Conservation (phyloP, 2,329 filamentous ascomycete species). For the Aspergillus persii region DNA sequence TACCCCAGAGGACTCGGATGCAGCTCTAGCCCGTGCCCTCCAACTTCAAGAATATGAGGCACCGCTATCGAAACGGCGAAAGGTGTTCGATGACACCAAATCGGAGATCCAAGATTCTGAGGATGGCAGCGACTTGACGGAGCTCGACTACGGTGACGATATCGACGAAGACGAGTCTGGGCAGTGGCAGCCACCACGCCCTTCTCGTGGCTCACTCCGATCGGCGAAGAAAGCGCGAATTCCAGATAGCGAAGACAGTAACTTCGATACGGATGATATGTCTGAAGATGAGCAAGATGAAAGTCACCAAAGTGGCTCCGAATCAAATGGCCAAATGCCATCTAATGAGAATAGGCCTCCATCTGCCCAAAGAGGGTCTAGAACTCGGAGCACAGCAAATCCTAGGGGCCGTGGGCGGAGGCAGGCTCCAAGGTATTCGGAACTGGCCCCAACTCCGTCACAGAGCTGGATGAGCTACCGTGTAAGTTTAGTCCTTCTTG, state of each 20-base stretch:
- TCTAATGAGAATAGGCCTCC: conserved; percentile 20
- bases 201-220: conserved; percentile 11
- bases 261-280: conserved; percentile 5
- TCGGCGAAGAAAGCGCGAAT: conserved; percentile 10
- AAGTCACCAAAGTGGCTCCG: conserved; percentile 11
- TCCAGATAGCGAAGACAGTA: conserved; percentile 14
- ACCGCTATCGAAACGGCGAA: conserved; percentile 36
- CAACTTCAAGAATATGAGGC: conserved; percentile 55
- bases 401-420: conserved; percentile 1
- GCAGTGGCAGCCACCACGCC: conserved; percentile 16
- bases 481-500: conserved; percentile 24
- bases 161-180: conserved; percentile 14
- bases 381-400: neutral
- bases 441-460: neutral
- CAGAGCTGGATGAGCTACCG: conserved; percentile 25
- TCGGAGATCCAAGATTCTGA: conserved; percentile 26
- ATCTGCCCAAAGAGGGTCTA: conserved; percentile 3
- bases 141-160: conserved; percentile 11
- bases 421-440: neutral
- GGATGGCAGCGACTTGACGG: conserved; percentile 14
- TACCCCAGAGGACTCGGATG: conserved; percentile 41
- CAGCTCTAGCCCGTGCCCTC: conserved; percentile 55
- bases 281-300: conserved; percentile 21
- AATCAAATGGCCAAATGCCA: conserved; percentile 4
- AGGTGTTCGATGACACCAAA: conserved; percentile 18